Evolutionary conservation across 2,329 filamentous ascomycete genomes (phyloP).

Genomic region (Neonectria coccinea): DNA sequence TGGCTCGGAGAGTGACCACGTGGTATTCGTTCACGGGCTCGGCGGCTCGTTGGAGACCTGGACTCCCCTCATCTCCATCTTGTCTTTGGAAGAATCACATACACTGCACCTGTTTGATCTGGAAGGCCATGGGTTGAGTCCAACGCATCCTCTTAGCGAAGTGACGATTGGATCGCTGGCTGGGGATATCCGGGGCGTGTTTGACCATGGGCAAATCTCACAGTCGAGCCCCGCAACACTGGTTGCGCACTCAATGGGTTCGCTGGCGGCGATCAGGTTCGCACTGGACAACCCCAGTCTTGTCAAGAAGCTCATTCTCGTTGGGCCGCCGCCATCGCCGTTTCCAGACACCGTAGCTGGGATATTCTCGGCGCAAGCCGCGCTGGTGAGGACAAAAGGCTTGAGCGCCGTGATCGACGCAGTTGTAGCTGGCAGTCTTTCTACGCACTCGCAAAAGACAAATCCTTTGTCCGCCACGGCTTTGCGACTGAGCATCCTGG

Average conservation of each 20-base stretch:
- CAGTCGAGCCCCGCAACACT: slow-evolving; percentile 51
- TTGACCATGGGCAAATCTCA: slow-evolving; percentile 48
- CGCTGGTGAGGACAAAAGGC: slow-evolving; percentile 56
- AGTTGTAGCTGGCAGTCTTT: slow-evolving; percentile 44
- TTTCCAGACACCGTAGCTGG: slow-evolving; percentile 52
- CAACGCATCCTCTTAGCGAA: slow-evolving; percentile 58
- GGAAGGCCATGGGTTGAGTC: slow-evolving; percentile 67
- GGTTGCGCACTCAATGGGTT: slow-evolving; percentile 65
- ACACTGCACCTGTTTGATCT: slow-evolving; percentile 60
- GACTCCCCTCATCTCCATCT: slow-evolving; percentile 55
- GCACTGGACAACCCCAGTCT: slow-evolving; percentile 53
- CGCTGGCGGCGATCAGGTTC: slow-evolving; percentile 59
- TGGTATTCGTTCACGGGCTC: slow-evolving; percentile 68
- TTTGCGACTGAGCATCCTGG: slow-evolving; percentile 56
- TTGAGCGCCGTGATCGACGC: slow-evolving; percentile 58
- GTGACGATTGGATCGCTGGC: slow-evolving; percentile 59
- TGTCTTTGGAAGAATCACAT: slow-evolving; percentile 31
- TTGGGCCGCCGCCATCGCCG: slow-evolving; percentile 61
- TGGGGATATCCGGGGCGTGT: slow-evolving; percentile 55
- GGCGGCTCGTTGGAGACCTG: slow-evolving; percentile 60
- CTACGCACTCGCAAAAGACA: slow-evolving; percentile 22
- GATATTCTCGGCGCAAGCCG: slow-evolving; percentile 50
- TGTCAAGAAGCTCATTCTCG: slow-evolving; percentile 58
- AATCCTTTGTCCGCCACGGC: slow-evolving; percentile 58
- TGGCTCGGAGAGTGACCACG: slow-evolving; percentile 41